These are phyloP conservation scores for Aleurites moluccanus DNA, from an alignment of 441 rosid genomes.

Conservation along the genomic window DNA sequence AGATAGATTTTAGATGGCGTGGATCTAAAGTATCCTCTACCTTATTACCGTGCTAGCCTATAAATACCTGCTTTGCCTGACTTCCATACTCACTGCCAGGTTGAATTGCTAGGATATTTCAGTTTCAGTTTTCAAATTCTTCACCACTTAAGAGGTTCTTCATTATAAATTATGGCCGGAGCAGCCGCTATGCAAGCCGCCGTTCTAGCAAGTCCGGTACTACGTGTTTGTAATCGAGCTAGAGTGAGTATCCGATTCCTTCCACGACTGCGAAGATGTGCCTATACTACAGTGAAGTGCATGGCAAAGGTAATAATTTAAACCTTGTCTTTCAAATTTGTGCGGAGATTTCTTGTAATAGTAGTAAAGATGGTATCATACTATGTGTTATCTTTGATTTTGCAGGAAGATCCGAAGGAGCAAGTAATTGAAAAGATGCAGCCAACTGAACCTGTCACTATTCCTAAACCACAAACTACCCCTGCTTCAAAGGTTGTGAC, in stretches of 20 bases:
- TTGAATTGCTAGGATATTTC: no score
- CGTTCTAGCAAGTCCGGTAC: constrained; percentile 30
- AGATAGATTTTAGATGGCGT: constrained; percentile 28
- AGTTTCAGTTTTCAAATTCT: no score
- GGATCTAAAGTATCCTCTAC: constrained; percentile 33
- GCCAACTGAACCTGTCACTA: constrained; percentile 9
- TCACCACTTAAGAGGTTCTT: no score
- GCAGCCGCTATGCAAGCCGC: constrained; percentile 41
- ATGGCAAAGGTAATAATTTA: constrained; percentile 38
- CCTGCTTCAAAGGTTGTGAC: constrained; percentile 18
- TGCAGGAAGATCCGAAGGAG: constrained; percentile 30
- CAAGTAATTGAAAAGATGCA: constrained; percentile 28
- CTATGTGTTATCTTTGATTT: background rate
- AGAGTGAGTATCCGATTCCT: constrained; percentile 16
- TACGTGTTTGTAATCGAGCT: constrained; percentile 19
- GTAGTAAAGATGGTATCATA: background rate
- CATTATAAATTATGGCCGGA: constrained; percentile 36
- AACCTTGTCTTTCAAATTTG: background rate
- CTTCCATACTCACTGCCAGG: background rate
- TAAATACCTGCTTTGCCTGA: background rate
- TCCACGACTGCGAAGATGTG: constrained; percentile 28
- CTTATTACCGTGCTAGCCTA: background rate
- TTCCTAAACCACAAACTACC: constrained; percentile 23
- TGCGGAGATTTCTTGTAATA: background rate
- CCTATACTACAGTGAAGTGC: constrained; percentile 38